A percentile compares a stretch with the other conserved stretches of the same genome.
Evolutionary conservation across 2,329 filamentous ascomycete species (phyloP).

Genomic region (Paecilomyces sp.): DNA sequence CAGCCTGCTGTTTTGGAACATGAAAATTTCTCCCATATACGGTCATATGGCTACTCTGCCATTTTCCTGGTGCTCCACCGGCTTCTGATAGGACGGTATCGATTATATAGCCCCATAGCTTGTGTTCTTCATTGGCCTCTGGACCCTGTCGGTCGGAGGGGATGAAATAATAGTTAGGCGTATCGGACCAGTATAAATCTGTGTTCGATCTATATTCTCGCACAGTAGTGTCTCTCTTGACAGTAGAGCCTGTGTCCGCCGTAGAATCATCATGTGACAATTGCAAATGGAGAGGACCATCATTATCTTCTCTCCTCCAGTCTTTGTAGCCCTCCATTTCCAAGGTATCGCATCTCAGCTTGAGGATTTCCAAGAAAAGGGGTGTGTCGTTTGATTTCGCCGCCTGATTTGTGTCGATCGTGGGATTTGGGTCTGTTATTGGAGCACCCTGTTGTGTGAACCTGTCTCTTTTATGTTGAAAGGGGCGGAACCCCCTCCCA

Average conservation of each 20-base stretch:
- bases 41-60: constrained; percentile 1
- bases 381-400: constrained; percentile 65
- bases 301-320: constrained; percentile 48
- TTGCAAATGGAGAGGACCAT: constrained; percentile 6
- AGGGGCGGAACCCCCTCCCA: constrained; percentile 58
- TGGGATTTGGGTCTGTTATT: not conserved
- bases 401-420: constrained; percentile 35
- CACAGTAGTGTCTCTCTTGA: not conserved
- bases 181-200: not conserved
- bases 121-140: not conserved
- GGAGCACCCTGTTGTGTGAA: not conserved
- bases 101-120: not conserved
- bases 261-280: not conserved
- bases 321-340: constrained; percentile 71
- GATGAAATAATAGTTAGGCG: not conserved
- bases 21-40: constrained; percentile 59
- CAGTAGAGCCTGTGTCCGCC: not conserved
- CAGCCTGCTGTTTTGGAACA: constrained; percentile 52
- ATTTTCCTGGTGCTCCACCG: not conserved
- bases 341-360: constrained; percentile 74
- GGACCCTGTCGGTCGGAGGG: not conserved
- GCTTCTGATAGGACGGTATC: not conserved
- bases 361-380: constrained; percentile 66
- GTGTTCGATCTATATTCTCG: not conserved
- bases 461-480: constrained; percentile 38